These are phyloP conservation scores for Leucocoprinus leucothites DNA, from an alignment of 768 basidiomycete species.

Conservation along the genomic window DNA sequence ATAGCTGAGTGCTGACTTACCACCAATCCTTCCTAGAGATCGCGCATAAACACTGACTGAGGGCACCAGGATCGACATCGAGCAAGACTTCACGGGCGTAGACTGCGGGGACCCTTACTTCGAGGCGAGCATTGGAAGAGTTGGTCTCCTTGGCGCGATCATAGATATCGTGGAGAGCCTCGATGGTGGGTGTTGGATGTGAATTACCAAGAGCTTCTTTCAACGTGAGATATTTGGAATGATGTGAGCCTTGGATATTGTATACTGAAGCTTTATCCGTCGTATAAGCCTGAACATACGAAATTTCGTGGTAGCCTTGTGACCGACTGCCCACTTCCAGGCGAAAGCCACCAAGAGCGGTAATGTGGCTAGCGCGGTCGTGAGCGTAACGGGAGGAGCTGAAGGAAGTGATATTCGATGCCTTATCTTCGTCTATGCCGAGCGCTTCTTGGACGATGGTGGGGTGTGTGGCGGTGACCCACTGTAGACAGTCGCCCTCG, in stretches of 20 bases:
- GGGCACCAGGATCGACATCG: background rate
- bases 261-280: conserved; percentile 19
- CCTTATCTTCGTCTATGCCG: background rate
- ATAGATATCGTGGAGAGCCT: conserved; percentile 2
- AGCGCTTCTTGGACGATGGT: background rate
- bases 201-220: background rate
- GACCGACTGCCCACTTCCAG: conserved; percentile 11
- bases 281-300: conserved; percentile 17
- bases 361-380: conserved; percentile 16
- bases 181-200: background rate
- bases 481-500: conserved; percentile 13
- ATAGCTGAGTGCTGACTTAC: no score
- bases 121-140: background rate
- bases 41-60: background rate
- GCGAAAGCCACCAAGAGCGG: conserved; percentile 14
- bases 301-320: conserved; percentile 3
- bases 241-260: conserved; percentile 7
- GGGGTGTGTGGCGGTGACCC: conserved; percentile 2
- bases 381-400: conserved; percentile 11
- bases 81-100: background rate
- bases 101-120: conserved; percentile 6
- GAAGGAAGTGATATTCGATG: conserved; percentile 6
- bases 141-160: background rate
- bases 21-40: background rate
- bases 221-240: conserved; percentile 6